phyloP scores from a whole-genome alignment of 2,329 filamentous ascomycete species.

The Colletotrichum sp. region DNA sequence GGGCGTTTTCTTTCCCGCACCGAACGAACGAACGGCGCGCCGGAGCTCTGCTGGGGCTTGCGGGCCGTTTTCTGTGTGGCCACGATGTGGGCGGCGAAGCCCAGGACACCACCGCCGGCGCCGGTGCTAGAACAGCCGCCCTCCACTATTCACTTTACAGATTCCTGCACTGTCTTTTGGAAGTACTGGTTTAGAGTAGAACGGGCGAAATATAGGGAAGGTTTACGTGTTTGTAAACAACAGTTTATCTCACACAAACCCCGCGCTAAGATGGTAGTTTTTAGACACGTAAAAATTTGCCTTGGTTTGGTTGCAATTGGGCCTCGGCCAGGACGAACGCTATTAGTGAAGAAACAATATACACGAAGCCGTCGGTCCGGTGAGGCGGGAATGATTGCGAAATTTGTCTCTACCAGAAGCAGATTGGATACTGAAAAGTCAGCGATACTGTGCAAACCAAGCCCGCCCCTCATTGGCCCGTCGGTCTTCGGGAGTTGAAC shows the following conservation, averaged over 20 bases:
- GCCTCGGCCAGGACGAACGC: neutral
- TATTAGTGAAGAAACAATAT: neutral
- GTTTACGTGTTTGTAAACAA: neutral
- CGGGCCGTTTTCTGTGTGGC: neutral
- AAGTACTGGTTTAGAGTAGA: neutral
- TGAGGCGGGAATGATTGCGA: neutral
- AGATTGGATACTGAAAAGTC: neutral
- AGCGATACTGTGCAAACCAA: neutral
- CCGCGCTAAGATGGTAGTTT: neutral
- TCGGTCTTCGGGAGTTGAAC: neutral
- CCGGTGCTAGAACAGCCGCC: neutral
- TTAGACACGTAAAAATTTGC: neutral
- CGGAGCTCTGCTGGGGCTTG: neutral
- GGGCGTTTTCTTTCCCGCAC: neutral
- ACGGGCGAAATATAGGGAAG: neutral
- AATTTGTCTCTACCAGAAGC: neutral
- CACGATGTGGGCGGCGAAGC: neutral
- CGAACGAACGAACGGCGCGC: neutral
- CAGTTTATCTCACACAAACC: neutral
- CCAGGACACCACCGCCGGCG: neutral
- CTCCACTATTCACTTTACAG: constrained; percentile 14
- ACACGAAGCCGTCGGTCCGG: neutral
- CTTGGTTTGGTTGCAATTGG: neutral
- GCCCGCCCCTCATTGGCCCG: neutral
- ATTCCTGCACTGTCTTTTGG: constrained; percentile 9